These are phyloP conservation scores for Kwoniella heveanensis DNA, from an alignment of 768 basidiomycete species.

Conservation along the genomic window DNA sequence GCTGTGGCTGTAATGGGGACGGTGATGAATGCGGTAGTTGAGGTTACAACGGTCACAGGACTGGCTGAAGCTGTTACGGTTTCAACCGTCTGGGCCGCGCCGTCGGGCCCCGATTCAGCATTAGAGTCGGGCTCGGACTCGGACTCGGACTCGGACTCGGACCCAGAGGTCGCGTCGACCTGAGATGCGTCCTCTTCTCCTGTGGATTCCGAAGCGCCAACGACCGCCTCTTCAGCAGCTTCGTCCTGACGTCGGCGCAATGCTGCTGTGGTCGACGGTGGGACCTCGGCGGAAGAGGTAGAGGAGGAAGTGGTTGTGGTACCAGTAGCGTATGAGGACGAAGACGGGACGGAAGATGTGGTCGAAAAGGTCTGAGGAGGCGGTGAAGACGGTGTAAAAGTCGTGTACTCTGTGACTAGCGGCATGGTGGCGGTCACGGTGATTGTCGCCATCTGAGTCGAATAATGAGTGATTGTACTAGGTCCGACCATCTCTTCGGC, in stretches of 20 bases:
- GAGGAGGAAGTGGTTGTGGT: neutral
- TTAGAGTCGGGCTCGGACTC: neutral
- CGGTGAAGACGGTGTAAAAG: neutral
- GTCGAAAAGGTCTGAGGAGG: neutral
- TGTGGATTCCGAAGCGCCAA: neutral
- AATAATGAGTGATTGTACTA: neutral
- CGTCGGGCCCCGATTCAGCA: neutral
- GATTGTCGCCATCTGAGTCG: constrained; percentile 12
- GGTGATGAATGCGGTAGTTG: constrained; percentile 12
- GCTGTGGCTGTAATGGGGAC: constrained; percentile 5
- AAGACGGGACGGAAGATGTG: neutral
- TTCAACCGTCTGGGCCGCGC: neutral
- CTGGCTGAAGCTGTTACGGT: constrained; percentile 16
- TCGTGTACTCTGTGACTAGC: constrained; percentile 1
- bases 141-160: neutral
- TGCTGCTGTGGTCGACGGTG: neutral
- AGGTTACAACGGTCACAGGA: constrained; percentile 1
- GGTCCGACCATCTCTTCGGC: constrained; percentile 9
- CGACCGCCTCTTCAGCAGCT: too few relatives aligned
- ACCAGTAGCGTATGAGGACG: neutral
- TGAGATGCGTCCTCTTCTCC: neutral
- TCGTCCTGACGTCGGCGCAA: constrained; percentile 8
- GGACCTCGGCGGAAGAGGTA: neutral
- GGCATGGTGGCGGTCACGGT: constrained; percentile 20
- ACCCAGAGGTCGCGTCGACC: neutral